phyloP scores from a whole-genome alignment of 2,329 filamentous ascomycete species.

The Sporothrix brasiliensis region DNA sequence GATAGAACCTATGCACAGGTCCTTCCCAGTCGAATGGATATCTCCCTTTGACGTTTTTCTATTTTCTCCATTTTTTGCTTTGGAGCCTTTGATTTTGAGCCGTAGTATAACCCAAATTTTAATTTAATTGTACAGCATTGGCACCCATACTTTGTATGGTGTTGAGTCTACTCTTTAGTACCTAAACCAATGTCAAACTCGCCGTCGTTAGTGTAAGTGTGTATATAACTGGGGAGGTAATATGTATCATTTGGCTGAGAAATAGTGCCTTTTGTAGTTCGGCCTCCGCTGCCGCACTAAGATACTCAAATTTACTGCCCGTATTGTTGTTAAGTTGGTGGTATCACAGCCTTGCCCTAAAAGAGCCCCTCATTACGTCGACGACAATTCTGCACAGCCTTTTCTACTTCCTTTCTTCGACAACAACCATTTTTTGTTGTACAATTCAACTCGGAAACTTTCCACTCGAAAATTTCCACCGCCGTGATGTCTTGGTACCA shows the following conservation, averaged over 20 bases:
- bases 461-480: not conserved
- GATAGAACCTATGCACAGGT: not conserved
- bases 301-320: not conserved
- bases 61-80: not conserved
- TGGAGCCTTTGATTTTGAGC: conserved; percentile 6
- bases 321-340: not conserved
- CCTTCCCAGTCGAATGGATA: not conserved
- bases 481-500: conserved; percentile 75
- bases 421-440: not conserved
- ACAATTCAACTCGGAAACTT: not conserved
- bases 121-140: conserved; percentile 14
- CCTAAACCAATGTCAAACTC: not conserved
- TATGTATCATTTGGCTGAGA: not conserved
- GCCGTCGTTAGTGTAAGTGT: too few species aligned
- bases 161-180: not conserved
- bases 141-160: not conserved
- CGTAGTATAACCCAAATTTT: conserved; percentile 7
- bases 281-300: not conserved
- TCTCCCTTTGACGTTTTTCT: not conserved
- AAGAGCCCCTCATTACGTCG: conserved; percentile 19
- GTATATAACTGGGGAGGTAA: too few species aligned
- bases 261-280: not conserved
- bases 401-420: not conserved
- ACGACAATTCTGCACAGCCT: conserved; percentile 7
- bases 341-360: conserved; percentile 26